Conservation (phyloP, 192 early-diverging fungal species). For the Radiomyces spectabilis region DNA sequence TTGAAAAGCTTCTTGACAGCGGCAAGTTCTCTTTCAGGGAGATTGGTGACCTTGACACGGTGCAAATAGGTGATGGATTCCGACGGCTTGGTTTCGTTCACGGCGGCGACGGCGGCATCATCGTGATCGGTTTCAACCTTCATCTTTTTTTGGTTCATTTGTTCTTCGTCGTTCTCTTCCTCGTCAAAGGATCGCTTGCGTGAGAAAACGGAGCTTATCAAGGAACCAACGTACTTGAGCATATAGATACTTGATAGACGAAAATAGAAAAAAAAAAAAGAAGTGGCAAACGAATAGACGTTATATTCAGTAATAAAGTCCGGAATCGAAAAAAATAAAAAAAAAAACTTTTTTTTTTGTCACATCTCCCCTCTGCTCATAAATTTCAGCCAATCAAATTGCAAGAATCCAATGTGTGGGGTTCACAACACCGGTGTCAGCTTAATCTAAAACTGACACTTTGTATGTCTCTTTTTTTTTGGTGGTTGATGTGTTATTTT, state of each 20-base stretch:
- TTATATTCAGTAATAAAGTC: neutral
- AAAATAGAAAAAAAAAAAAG: neutral
- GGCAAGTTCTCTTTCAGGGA: slow-evolving; percentile 9
- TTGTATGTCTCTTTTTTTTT: too few relatives aligned
- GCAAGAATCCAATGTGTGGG: too few relatives aligned
- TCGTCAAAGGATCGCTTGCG: slow-evolving; percentile 10
- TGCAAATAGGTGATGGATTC: too few relatives aligned
- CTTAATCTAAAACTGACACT: too few relatives aligned
- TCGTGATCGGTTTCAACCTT: slow-evolving; percentile 5
- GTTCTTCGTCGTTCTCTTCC: neutral
- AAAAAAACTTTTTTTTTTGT: slow-evolving; percentile 3
- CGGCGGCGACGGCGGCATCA: neutral
- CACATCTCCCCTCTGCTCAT: too few relatives aligned
- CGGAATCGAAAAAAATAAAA: neutral
- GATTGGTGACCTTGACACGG: slow-evolving; percentile 11
- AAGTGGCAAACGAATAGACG: neutral
- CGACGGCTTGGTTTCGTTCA: too few relatives aligned
- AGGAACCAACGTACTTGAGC: slow-evolving; percentile 6
- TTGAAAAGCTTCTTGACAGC: slow-evolving; percentile 19
- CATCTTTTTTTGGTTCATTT: slow-evolving; percentile 2
- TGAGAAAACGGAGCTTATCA: slow-evolving; percentile 7
- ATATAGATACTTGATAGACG: neutral
- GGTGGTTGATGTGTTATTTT: too few relatives aligned
- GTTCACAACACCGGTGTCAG: too few relatives aligned
- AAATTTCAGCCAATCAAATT: too few relatives aligned